These are phyloP conservation scores for Dryas alaskensis DNA, from an alignment of 306 rosid species.

Conservation along the genomic window DNA sequence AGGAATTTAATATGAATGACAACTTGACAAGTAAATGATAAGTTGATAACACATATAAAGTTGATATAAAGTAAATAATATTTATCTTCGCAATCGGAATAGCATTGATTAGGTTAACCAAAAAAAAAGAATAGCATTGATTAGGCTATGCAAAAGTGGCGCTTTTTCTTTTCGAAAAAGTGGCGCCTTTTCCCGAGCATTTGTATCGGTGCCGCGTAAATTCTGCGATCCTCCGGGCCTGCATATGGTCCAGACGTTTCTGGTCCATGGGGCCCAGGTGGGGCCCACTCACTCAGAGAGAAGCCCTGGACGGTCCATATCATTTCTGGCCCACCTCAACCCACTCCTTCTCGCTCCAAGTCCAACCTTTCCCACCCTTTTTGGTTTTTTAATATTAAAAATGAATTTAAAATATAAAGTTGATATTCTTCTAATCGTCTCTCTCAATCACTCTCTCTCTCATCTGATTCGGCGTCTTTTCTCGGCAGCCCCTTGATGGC, in stretches of 20 bases:
- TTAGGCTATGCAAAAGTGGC: too few relatives aligned
- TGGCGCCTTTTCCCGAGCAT: conserved; percentile 4
- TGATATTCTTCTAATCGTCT: not conserved
- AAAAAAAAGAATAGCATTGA: too few relatives aligned
- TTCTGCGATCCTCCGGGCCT: not conserved
- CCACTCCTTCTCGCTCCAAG: too few relatives aligned
- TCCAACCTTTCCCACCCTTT: not conserved
- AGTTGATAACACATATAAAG: too few relatives aligned
- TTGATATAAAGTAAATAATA: too few relatives aligned
- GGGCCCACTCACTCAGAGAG: not conserved
- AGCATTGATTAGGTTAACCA: too few relatives aligned
- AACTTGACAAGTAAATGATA: too few relatives aligned
- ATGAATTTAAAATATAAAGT: not conserved
- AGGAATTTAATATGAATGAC: too few relatives aligned
- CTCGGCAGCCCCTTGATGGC: conserved; percentile 21
- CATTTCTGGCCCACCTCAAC: not conserved
- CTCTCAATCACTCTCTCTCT: not conserved
- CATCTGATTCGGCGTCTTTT: conserved; percentile 6
- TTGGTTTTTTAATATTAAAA: not conserved
- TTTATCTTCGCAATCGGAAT: too few relatives aligned
- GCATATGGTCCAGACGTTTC: not conserved
- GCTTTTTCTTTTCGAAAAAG: too few relatives aligned
- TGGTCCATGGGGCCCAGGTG: not conserved
- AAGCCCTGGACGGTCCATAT: not conserved
- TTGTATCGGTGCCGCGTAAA: not conserved